Percentiles rank a stretch among this genome's conserved stretches.
Evolutionary conservation across 495 filamentous ascomycete species (phyloP).

Genomic region (Daldinia bambusicola): DNA sequence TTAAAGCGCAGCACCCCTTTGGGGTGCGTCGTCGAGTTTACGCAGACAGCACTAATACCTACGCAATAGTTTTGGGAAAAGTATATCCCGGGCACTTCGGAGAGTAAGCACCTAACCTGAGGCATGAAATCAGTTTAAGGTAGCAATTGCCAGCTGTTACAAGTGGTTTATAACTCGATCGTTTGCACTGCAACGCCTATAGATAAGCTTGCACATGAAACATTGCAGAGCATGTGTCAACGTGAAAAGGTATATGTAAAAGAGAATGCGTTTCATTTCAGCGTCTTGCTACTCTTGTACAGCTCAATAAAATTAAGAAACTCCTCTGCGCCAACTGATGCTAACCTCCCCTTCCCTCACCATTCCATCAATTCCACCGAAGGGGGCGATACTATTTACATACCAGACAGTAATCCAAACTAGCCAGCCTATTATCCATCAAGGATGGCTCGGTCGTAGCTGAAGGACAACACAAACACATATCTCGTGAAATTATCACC

Average conservation of each 20-base stretch:
- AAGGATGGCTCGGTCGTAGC: slow-evolving; percentile 23
- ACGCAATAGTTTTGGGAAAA: no score
- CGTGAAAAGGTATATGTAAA: not conserved
- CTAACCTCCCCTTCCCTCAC: not conserved
- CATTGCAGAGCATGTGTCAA: no score
- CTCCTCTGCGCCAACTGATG: slow-evolving; percentile 38
- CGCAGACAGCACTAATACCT: no score
- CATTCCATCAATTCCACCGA: not conserved
- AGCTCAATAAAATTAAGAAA: slow-evolving; percentile 10
- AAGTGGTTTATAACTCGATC: no score
- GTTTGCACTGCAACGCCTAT: no score
- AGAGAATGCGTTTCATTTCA: not conserved
- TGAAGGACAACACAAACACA: not conserved
- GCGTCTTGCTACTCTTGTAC: not conserved
- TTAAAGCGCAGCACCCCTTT: no score
- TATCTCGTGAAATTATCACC: slow-evolving; percentile 9
- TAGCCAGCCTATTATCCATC: slow-evolving; percentile 21
- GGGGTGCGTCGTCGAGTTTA: no score
- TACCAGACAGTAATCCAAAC: not conserved
- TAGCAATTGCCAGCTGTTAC: no score
- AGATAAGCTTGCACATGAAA: no score
- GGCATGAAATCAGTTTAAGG: no score
- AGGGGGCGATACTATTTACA: not conserved
- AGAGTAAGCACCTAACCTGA: no score
- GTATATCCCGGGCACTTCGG: no score